phyloP scores from a whole-genome alignment of 208 protist genomes.

The Wallacemonas collosoma region DNA sequence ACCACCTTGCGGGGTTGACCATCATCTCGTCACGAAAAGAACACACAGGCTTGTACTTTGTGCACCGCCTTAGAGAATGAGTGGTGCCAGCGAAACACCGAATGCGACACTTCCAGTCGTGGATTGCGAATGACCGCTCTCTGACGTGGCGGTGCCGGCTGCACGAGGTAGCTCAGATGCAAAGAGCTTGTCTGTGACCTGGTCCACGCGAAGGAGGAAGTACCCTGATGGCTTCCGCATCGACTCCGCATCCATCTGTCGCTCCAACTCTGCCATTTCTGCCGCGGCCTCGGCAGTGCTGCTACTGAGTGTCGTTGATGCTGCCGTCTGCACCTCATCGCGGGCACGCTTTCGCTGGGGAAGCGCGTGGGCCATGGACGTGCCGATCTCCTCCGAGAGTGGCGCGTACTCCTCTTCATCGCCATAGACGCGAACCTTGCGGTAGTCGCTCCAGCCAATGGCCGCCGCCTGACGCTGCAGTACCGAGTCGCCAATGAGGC shows the following conservation, averaged over 20 bases:
- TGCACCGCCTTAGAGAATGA: constrained; percentile 3
- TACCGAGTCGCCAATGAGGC: constrained; percentile 58
- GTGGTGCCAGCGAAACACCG: constrained; percentile 8
- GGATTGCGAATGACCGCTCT: constrained; percentile 8
- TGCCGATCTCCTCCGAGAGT: neutral
- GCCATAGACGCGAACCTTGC: constrained; percentile 74
- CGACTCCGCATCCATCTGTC: constrained; percentile 23
- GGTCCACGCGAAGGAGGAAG: constrained; percentile 56
- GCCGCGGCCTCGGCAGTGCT: neutral
- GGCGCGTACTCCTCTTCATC: constrained; percentile 37
- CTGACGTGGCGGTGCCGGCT: neutral
- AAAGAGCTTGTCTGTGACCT: constrained; percentile 70
- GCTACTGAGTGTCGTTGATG: constrained; percentile 6
- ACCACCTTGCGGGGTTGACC: too few relatives aligned
- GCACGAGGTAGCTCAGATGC: neutral
- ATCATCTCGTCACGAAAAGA: too few relatives aligned
- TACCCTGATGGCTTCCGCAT: constrained; percentile 33
- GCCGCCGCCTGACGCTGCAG: constrained; percentile 55
- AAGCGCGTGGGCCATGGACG: constrained; percentile 6
- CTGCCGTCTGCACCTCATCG: neutral
- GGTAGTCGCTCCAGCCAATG: constrained; percentile 69
- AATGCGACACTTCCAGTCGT: neutral
- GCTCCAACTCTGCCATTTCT: constrained; percentile 10
- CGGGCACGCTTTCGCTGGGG: constrained; percentile 11
- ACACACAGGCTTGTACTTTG: too few relatives aligned